phyloP scores from a whole-genome alignment of 1,284 basidiomycete genomes.

The Tausonia pullulans region DNA sequence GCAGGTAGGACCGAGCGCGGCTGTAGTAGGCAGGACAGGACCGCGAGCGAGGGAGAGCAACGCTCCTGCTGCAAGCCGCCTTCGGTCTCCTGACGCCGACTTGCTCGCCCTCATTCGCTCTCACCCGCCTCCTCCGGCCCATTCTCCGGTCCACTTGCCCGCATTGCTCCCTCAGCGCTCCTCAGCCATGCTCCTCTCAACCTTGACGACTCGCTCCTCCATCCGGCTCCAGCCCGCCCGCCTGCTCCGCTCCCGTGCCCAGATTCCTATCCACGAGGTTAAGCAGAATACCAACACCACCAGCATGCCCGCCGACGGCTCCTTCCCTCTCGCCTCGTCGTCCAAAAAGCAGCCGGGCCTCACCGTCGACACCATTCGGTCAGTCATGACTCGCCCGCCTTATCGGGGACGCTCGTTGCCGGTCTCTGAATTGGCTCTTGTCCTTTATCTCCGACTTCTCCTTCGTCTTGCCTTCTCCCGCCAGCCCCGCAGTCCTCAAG shows the following conservation, averaged over 20 bases:
- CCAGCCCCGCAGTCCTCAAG: constrained; percentile 71
- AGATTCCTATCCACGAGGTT: not conserved
- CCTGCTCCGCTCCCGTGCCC: not conserved
- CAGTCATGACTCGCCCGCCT: not conserved
- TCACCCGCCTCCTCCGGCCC: too few species aligned
- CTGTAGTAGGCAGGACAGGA: too few species aligned
- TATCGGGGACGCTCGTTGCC: not conserved
- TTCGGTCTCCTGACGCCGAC: too few species aligned
- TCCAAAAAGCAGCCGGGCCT: constrained; percentile 16
- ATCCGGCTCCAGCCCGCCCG: not conserved
- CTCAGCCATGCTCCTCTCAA: too few species aligned
- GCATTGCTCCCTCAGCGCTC: too few species aligned
- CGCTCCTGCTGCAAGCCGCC: too few species aligned
- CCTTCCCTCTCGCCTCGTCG: not conserved
- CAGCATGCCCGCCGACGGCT: not conserved
- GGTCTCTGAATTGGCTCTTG: not conserved
- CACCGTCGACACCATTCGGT: constrained; percentile 27
- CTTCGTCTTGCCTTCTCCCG: constrained; percentile 19
- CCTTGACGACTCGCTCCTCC: not conserved
- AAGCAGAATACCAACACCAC: not conserved
- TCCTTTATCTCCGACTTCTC: not conserved
- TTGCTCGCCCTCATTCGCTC: too few species aligned
- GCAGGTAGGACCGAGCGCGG: too few species aligned
- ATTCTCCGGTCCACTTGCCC: too few species aligned
- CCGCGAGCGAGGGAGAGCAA: too few species aligned